Evolutionary conservation across 2,329 filamentous ascomycete species (phyloP).

Genomic region (Dactylellina drechsleri): DNA sequence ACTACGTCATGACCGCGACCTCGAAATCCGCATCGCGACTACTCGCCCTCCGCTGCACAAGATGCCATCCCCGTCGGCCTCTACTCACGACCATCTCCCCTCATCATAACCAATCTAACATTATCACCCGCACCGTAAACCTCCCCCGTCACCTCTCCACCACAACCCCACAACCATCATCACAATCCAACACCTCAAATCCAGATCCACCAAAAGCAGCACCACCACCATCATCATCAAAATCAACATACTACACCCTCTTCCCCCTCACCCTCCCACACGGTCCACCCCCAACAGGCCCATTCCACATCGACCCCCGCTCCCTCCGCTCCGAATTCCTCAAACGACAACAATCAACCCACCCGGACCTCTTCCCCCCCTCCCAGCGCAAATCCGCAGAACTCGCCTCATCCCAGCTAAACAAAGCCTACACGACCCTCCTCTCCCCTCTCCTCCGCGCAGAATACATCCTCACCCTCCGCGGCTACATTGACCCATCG

Average conservation of each 20-base stretch:
- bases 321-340: slow-evolving; percentile 86
- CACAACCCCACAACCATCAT: slow-evolving; percentile 41
- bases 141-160: slow-evolving; percentile 39
- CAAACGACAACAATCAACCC: slow-evolving; percentile 78
- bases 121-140: slow-evolving; percentile 48
- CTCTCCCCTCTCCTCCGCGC: slow-evolving; percentile 80
- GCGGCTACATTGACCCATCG: slow-evolving; percentile 76
- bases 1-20: slow-evolving; percentile 29
- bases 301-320: slow-evolving; percentile 77
- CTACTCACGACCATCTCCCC: background rate
- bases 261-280: slow-evolving; percentile 81
- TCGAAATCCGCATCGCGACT: slow-evolving; percentile 7
- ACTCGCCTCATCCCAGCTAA: slow-evolving; percentile 82
- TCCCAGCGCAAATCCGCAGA: slow-evolving; percentile 73
- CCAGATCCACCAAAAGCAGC: no score
- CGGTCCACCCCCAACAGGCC: slow-evolving; percentile 80
- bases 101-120: slow-evolving; percentile 1
- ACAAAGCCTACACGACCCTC: slow-evolving; percentile 90
- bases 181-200: background rate
- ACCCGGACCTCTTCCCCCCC: slow-evolving; percentile 73
- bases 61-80: background rate
- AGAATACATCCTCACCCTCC: slow-evolving; percentile 81
- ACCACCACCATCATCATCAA: background rate
- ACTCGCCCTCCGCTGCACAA: background rate
- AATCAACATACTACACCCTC: slow-evolving; percentile 79